Percentiles rank a stretch among this genome's conserved stretches.
Conservation (phyloP, 305 asterid genomes). For the Solanum aculeatissimum region DNA sequence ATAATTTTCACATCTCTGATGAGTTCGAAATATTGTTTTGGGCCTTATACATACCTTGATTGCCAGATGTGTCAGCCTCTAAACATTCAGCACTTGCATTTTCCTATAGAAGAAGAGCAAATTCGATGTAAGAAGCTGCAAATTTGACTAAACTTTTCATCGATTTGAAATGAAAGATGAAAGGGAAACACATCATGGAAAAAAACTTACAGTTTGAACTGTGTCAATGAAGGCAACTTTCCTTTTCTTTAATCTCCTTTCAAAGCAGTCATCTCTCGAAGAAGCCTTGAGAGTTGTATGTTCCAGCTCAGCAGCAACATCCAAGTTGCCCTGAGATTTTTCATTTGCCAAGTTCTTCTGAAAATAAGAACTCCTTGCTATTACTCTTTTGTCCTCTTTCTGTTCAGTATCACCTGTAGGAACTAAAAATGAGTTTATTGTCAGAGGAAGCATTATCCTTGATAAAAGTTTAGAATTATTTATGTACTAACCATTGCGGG, state of each 20-base stretch:
- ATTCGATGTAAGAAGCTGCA: background rate
- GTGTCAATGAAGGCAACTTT: slow-evolving; percentile 26
- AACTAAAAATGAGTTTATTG: slow-evolving; percentile 1
- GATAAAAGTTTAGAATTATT: slow-evolving; percentile 7
- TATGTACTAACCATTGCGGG: slow-evolving; percentile 1
- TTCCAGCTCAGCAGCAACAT: slow-evolving; percentile 16
- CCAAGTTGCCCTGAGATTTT: slow-evolving; percentile 8
- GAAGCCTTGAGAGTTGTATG: slow-evolving; percentile 13
- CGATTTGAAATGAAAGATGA: background rate
- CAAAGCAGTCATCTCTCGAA: slow-evolving; percentile 12
- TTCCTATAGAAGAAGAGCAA: background rate
- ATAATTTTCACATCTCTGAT: background rate
- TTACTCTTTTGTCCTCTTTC: slow-evolving; percentile 16
- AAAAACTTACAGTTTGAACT: slow-evolving; percentile 33
- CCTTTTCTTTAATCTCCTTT: slow-evolving; percentile 34
- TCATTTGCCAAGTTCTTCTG: slow-evolving; percentile 19
- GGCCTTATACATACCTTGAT: background rate
- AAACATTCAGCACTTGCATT: background rate
- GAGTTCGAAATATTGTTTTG: background rate
- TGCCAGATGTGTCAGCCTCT: background rate
- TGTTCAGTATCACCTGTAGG: slow-evolving; percentile 15
- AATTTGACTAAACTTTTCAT: background rate
- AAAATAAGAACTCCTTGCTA: slow-evolving; percentile 25
- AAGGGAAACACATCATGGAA: background rate
- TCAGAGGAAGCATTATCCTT: slow-evolving; percentile 5